Percentiles rank a stretch among this genome's conserved stretches.
These are phyloP conservation scores for Pseudocercospora ulei DNA, from an alignment of 2,329 filamentous ascomycete genomes.

Conservation along the genomic window DNA sequence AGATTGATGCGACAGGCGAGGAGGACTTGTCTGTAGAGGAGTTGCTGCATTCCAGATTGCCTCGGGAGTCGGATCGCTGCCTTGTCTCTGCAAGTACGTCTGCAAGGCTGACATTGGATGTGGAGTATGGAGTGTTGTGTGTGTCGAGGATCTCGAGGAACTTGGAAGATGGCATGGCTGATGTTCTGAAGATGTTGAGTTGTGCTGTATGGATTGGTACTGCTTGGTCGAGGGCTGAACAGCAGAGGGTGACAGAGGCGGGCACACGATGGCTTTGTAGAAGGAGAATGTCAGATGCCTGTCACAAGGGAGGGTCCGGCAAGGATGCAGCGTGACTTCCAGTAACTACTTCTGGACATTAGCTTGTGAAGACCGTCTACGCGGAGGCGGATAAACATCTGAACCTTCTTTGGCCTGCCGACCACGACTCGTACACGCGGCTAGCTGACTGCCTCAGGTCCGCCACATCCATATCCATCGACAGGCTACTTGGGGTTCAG, in stretches of 20 bases:
- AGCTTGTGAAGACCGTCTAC: constrained; percentile 6
- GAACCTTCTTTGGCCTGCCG: constrained; percentile 3
- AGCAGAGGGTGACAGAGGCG: constrained; percentile 2
- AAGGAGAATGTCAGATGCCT: constrained; percentile 1
- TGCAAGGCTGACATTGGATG: constrained; percentile 33
- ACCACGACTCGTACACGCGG: too few relatives aligned
- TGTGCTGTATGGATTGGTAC: neutral
- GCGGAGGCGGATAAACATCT: constrained; percentile 1
- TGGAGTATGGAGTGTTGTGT: constrained; percentile 27
- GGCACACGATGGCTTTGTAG: constrained; percentile 8
- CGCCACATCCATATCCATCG: too few relatives aligned
- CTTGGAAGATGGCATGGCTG: constrained; percentile 31
- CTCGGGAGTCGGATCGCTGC: constrained; percentile 28
- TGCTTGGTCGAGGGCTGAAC: constrained; percentile 9
- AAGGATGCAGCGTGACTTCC: too few relatives aligned
- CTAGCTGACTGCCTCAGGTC: too few relatives aligned
- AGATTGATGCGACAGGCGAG: constrained; percentile 13
- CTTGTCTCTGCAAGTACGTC: constrained; percentile 32
- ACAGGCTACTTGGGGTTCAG: too few relatives aligned
- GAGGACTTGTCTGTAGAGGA: constrained; percentile 16
- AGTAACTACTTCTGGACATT: constrained; percentile 7
- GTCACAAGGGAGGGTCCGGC: too few relatives aligned
- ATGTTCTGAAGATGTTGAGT: neutral
- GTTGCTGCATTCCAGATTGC: constrained; percentile 23
- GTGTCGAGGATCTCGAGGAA: constrained; percentile 35